Evolutionary conservation across 495 filamentous ascomycete species (phyloP), one percentile per base, ranked within the genome.

Genomic region (Trichoderma virens): DNA sequence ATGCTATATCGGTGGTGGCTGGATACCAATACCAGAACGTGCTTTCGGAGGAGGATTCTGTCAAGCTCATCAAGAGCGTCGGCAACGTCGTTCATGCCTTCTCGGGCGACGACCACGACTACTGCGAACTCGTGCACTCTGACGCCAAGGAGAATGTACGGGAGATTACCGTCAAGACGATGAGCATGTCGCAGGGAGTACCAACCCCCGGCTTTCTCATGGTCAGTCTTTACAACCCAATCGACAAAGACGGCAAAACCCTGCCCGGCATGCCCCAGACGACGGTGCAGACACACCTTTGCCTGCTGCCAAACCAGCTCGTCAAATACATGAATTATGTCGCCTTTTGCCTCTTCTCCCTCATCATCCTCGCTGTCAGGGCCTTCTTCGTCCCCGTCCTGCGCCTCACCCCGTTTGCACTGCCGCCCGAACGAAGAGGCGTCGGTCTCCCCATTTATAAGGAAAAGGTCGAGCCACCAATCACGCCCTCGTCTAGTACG

Each of bases 1-100:
- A 93, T 70, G 84, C 93, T 14, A 88, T 99, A 67, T 79, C 76
- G 9, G 83, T 98, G 27, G 76, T 79, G 1, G 77, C 78, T 4
- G 95, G 95, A 20, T 96, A 95, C 74, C 95, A 98, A 72, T 99
- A 99, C 73, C 93, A 97, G 72, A 99, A 98, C 70, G 95, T 97
- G 7, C 83, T 98, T 28, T 85, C 82, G 16, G 82, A 84, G 41
- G 76, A 84, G 5, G 84, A 96, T 63, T 93, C 93, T 3, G 79
- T 84, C 18, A 83, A 86, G 35, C 71, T 97, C 16, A 74, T 96
- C 30, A 81, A 87, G 25, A 86, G 85, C 60, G 80, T 91, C 32
- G 90, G 91, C 23, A 86, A 91, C 59, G 86, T 96, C 20, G 74
- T 80, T 38, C 86, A 92, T 61, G 87, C 91, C 45, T 98, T 97